A percentile compares a stretch with the other conserved stretches of the same genome.
These are phyloP conservation scores for Backusella liffmaniae DNA, from an alignment of 192 early-diverging fungal species.

Conservation along the genomic window DNA sequence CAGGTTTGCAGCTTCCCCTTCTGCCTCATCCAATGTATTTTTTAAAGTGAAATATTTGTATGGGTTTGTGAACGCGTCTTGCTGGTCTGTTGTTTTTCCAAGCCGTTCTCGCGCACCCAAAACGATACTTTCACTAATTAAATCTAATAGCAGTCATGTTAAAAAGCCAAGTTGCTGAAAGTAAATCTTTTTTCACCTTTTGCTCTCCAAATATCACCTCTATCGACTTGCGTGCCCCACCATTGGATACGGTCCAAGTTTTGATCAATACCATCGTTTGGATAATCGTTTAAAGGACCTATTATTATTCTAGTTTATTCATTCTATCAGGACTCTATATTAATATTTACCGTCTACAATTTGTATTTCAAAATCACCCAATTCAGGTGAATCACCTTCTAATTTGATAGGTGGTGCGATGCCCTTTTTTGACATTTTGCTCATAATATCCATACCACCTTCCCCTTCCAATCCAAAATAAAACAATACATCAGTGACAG, in stretches of 20 bases:
- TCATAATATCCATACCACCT: slow-evolving; percentile 55
- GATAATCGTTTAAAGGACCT: slow-evolving; percentile 18
- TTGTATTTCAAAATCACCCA: slow-evolving; percentile 70
- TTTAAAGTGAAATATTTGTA: slow-evolving; percentile 21
- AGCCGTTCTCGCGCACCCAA: slow-evolving; percentile 15
- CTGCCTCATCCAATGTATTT: slow-evolving; percentile 38
- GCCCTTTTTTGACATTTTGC: slow-evolving; percentile 29
- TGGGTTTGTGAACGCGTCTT: slow-evolving; percentile 20
- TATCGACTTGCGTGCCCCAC: slow-evolving; percentile 33
- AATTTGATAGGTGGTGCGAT: slow-evolving; percentile 38
- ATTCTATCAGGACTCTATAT: too few species aligned
- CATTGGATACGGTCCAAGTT: slow-evolving; percentile 38
- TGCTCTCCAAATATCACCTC: slow-evolving; percentile 55
- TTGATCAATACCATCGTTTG: slow-evolving; percentile 8
- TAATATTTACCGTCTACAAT: slow-evolving; percentile 51
- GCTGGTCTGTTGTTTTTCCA: background rate
- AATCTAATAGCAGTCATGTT: slow-evolving; percentile 20
- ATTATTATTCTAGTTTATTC: too few species aligned
- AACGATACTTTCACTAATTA: slow-evolving; percentile 34
- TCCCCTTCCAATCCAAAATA: slow-evolving; percentile 80
- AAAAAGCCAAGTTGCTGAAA: background rate
- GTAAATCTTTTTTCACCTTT: slow-evolving; percentile 17
- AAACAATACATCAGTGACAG: slow-evolving; percentile 55
- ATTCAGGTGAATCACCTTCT: slow-evolving; percentile 57
- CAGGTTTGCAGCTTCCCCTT: slow-evolving; percentile 44